Percentiles rank a stretch among this genome's conserved stretches.
These are phyloP conservation scores for Cladosporium sp. DNA, from an alignment of 2,329 filamentous ascomycete genomes.

Conservation along the genomic window DNA sequence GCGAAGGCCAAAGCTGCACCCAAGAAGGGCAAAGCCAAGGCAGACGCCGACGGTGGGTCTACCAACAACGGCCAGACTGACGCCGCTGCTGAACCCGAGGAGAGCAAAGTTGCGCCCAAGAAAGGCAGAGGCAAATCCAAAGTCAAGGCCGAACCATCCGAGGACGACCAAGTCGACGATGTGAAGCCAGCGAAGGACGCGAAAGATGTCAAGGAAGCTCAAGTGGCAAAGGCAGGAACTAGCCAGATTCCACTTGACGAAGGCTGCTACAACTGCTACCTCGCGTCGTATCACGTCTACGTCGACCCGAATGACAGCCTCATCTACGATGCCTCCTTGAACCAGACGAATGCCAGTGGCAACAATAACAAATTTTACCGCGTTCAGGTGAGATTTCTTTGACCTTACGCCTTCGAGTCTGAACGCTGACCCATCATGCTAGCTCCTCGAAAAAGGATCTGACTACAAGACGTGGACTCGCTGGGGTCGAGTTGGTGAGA, in stretches of 20 bases:
- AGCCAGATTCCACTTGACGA: constrained; percentile 49
- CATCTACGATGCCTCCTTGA: constrained; percentile 75
- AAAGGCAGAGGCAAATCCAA: constrained; percentile 19
- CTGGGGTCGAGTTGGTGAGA: constrained; percentile 71
- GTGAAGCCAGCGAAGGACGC: background rate
- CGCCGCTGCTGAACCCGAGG: background rate
- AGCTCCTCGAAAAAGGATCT: constrained; percentile 6
- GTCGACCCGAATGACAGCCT: constrained; percentile 58
- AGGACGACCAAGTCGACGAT: constrained; percentile 9
- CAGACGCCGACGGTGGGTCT: constrained; percentile 4
- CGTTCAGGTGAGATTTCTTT: constrained; percentile 52
- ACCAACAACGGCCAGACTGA: background rate
- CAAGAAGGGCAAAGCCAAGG: constrained; percentile 10
- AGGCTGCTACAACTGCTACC: constrained; percentile 33
- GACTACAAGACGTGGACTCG: constrained; percentile 60
- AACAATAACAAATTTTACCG: constrained; percentile 86
- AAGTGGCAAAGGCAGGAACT: constrained; percentile 41
- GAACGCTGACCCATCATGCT: background rate
- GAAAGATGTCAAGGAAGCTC: constrained; percentile 41
- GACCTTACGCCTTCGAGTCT: too few species aligned
- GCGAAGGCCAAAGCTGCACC: background rate
- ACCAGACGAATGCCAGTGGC: constrained; percentile 65
- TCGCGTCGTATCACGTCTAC: constrained; percentile 50
- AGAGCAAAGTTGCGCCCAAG: constrained; percentile 4
- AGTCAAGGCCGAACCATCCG: constrained; percentile 1